These are phyloP conservation scores for Miamiensis avidus DNA, from an alignment of 169 alveolate species.

Conservation along the genomic window DNA sequence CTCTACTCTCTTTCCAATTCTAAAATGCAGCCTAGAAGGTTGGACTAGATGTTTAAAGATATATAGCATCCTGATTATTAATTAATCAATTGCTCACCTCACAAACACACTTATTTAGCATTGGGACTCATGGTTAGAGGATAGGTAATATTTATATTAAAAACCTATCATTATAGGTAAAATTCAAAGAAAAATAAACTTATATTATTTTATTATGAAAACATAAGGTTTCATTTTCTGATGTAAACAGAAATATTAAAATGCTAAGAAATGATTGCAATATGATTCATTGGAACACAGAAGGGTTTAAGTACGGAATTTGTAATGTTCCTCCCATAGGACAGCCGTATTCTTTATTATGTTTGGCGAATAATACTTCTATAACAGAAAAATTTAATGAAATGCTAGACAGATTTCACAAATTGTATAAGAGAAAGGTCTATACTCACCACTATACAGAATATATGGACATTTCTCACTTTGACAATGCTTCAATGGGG, in stretches of 20 bases:
- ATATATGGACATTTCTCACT: constrained; percentile 77
- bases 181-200: not conserved
- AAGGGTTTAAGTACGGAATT: constrained; percentile 91
- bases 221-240: constrained; percentile 70
- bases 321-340: constrained; percentile 89
- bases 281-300: constrained; percentile 90
- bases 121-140: constrained; percentile 94
- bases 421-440: constrained; percentile 87
- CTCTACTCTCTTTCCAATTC: constrained; percentile 76
- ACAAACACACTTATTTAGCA: constrained; percentile 85
- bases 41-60: constrained; percentile 90
- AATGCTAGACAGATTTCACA: constrained; percentile 79
- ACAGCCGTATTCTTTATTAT: constrained; percentile 84
- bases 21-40: constrained; percentile 76
- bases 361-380: constrained; percentile 88
- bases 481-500: constrained; percentile 73
- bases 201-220: constrained; percentile 1
- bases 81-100: constrained; percentile 74
- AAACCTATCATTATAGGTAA: not conserved
- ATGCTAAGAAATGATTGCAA: constrained; percentile 83
- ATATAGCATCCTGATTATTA: constrained; percentile 81
- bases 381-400: constrained; percentile 74
- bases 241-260: constrained; percentile 86
- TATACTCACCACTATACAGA: constrained; percentile 90
- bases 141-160: constrained; percentile 54